phyloP scores from a whole-genome alignment of 331 rosid genomes.

The Spiraea crenata region DNA sequence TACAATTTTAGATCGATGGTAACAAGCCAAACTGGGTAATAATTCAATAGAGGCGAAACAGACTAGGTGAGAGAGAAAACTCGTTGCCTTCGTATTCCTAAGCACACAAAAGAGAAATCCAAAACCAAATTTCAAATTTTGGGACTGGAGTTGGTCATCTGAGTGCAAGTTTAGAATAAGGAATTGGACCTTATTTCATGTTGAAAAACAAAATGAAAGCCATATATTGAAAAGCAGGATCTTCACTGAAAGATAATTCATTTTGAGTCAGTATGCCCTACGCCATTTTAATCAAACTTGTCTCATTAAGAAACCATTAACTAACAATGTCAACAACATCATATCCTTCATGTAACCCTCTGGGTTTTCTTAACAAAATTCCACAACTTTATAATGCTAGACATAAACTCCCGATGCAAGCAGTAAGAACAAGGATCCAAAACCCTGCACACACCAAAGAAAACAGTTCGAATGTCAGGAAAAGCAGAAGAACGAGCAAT shows the following conservation, averaged over 20 bases:
- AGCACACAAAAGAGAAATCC: background rate
- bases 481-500: background rate
- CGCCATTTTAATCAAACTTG: background rate
- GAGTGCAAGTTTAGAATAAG: background rate
- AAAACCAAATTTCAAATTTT: background rate
- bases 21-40: too few species aligned
- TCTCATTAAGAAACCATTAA: constrained; percentile 20
- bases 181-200: background rate
- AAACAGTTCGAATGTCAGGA: background rate
- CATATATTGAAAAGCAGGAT: background rate
- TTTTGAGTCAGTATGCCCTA: background rate
- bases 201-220: background rate
- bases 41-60: too few species aligned
- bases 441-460: constrained; percentile 65
- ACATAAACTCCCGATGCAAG: constrained; percentile 93
- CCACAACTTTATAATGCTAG: constrained; percentile 29
- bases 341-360: constrained; percentile 31
- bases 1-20: too few species aligned
- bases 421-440: constrained; percentile 89
- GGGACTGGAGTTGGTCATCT: background rate
- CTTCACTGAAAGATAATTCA: background rate
- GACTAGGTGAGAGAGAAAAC: too few species aligned
- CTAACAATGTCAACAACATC: constrained; percentile 24
- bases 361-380: constrained; percentile 41
- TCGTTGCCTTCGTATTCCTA: too few species aligned